phyloP scores from a whole-genome alignment of 2,329 filamentous ascomycete species.

The Penicillium freii region DNA sequence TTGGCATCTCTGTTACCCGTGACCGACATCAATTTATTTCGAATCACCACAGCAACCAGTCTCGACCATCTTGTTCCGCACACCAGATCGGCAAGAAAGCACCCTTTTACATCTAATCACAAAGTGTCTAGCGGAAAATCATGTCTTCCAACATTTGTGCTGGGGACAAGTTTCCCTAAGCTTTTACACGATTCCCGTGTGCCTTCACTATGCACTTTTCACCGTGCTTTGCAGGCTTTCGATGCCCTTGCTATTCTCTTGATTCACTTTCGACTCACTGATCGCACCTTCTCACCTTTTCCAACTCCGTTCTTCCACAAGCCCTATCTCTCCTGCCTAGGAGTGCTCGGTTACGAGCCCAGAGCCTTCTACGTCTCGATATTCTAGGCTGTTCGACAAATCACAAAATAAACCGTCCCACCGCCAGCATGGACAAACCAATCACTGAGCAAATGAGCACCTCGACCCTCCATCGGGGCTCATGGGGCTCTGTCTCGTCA shows the following conservation, averaged over 20 bases:
- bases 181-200: conserved; percentile 23
- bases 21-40: background rate
- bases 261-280: conserved; percentile 10
- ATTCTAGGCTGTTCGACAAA: background rate
- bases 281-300: conserved; percentile 1
- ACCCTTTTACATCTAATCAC: conserved; percentile 5
- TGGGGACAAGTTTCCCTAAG: conserved; percentile 30
- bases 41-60: background rate
- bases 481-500: conserved; percentile 41
- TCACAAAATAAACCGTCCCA: background rate
- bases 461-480: conserved; percentile 27
- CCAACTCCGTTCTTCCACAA: background rate
- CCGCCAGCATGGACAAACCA: conserved; percentile 6
- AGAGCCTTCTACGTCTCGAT: background rate
- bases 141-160: conserved; percentile 29
- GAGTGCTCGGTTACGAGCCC: background rate
- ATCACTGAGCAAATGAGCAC: conserved; percentile 27
- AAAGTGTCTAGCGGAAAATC: conserved; percentile 5
- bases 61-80: background rate
- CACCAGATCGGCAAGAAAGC: conserved; percentile 3
- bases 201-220: conserved; percentile 34
- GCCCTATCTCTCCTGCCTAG: background rate
- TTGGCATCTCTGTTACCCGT: background rate
- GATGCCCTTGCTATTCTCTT: conserved; percentile 27
- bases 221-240: conserved; percentile 31